A percentile compares a stretch with the other conserved stretches of the same genome.
Conservation (phyloP, 495 filamentous ascomycete species). For the Penicillium canariense region DNA sequence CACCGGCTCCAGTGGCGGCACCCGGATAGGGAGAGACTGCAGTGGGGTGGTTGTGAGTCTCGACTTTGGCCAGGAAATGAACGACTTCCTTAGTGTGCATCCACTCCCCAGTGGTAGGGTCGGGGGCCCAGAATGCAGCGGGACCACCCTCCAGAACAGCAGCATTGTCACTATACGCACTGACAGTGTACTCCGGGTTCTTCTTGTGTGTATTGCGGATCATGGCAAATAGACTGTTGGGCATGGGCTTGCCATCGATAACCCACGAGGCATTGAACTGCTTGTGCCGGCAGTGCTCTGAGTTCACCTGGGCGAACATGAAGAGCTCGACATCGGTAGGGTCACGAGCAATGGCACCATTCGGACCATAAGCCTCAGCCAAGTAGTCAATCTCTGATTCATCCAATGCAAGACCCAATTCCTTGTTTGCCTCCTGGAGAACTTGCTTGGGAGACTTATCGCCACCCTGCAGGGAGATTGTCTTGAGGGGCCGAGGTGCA, state of each 20-base stretch:
- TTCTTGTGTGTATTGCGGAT: constrained; percentile 88
- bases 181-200: constrained; percentile 76
- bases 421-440: constrained; percentile 77
- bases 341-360: constrained; percentile 62
- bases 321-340: constrained; percentile 93
- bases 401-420: constrained; percentile 82
- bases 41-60: constrained; percentile 97
- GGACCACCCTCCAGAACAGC: constrained; percentile 80
- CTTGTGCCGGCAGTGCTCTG: constrained; percentile 63
- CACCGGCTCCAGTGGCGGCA: constrained; percentile 92
- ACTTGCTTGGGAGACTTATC: constrained; percentile 62
- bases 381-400: constrained; percentile 90
- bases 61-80: constrained; percentile 90
- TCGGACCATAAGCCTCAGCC: constrained; percentile 73
- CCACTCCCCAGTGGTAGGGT: constrained; percentile 83
- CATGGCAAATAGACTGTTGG: constrained; percentile 84
- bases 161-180: constrained; percentile 96
- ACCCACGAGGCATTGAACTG: constrained; percentile 97
- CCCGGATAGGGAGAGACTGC: constrained; percentile 82
- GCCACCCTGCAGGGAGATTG: constrained; percentile 65
- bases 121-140: constrained; percentile 80
- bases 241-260: constrained; percentile 84
- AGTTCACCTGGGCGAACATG: constrained; percentile 95
- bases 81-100: constrained; percentile 80
- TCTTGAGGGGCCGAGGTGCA: constrained; percentile 64